A percentile compares a stretch with the other conserved stretches of the same genome.
phyloP scores from a whole-genome alignment of 305 asterid species.

The Fraxinus floribunda region DNA sequence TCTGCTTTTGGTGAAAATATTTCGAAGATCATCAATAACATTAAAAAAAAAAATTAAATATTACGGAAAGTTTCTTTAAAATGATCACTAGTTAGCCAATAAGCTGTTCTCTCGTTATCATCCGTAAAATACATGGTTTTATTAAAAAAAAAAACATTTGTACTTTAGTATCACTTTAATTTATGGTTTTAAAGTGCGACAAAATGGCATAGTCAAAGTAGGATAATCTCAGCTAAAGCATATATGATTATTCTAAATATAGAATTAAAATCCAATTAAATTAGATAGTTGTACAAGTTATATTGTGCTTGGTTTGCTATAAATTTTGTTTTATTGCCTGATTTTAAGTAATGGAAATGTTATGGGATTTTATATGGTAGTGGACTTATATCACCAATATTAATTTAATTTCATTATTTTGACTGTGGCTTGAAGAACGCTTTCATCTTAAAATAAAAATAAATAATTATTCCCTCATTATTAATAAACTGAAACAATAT shows the following conservation, averaged over 20 bases:
- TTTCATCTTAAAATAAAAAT: neutral
- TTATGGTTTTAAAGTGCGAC: neutral
- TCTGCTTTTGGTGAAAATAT: neutral
- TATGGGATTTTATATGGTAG: neutral
- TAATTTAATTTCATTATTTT: neutral
- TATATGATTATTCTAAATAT: neutral
- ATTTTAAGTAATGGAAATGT: neutral
- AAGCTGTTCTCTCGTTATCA: neutral
- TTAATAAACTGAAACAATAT: neutral
- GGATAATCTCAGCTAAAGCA: neutral
- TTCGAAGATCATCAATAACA: neutral
- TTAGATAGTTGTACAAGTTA: neutral
- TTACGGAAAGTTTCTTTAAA: neutral
- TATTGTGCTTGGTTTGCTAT: neutral
- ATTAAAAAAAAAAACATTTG: neutral
- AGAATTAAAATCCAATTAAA: neutral
- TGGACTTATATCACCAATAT: neutral
- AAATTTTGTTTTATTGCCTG: neutral
- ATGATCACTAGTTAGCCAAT: neutral
- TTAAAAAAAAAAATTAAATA: too few species aligned
- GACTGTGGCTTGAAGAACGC: neutral
- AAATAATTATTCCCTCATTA: neutral
- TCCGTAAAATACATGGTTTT: neutral
- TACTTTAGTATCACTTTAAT: neutral
- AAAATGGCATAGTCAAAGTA: neutral